phyloP scores from a whole-genome alignment of 306 rosid species.

The Trifolium dubium region DNA sequence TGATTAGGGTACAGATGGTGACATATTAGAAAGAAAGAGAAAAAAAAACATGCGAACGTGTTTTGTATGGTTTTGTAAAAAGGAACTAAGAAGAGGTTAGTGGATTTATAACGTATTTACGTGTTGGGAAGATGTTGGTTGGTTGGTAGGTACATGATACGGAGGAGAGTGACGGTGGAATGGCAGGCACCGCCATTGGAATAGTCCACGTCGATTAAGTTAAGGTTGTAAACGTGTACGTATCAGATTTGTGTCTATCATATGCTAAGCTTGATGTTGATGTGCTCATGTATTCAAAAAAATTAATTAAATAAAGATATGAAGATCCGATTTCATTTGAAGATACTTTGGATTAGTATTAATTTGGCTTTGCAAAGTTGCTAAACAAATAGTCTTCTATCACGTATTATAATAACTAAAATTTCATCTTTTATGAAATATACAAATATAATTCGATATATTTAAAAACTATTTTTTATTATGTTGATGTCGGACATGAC shows the following conservation, averaged over 20 bases:
- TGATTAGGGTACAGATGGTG: conserved; percentile 11
- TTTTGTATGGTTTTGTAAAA: conserved; percentile 23
- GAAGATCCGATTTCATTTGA: too few species aligned
- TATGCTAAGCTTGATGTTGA: neutral
- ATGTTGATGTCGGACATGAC: too few species aligned
- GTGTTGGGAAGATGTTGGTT: conserved; percentile 34
- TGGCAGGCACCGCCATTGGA: conserved; percentile 35
- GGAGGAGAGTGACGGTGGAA: neutral
- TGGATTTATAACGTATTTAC: conserved; percentile 16
- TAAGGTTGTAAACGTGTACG: conserved; percentile 38
- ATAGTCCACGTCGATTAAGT: neutral
- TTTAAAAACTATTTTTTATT: too few species aligned
- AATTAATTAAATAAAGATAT: too few species aligned
- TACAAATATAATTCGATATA: too few species aligned
- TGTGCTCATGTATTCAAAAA: neutral
- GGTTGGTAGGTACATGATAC: neutral
- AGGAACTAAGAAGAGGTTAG: neutral
- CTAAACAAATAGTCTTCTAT: too few species aligned
- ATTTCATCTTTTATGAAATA: too few species aligned
- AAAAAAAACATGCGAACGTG: conserved; percentile 29
- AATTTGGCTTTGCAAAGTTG: too few species aligned
- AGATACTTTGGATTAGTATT: too few species aligned
- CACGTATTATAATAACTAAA: too few species aligned
- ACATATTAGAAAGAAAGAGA: conserved; percentile 21
- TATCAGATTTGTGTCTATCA: neutral